These are phyloP conservation scores for Mortierella hygrophila DNA, from an alignment of 192 early-diverging fungal genomes.

Conservation along the genomic window DNA sequence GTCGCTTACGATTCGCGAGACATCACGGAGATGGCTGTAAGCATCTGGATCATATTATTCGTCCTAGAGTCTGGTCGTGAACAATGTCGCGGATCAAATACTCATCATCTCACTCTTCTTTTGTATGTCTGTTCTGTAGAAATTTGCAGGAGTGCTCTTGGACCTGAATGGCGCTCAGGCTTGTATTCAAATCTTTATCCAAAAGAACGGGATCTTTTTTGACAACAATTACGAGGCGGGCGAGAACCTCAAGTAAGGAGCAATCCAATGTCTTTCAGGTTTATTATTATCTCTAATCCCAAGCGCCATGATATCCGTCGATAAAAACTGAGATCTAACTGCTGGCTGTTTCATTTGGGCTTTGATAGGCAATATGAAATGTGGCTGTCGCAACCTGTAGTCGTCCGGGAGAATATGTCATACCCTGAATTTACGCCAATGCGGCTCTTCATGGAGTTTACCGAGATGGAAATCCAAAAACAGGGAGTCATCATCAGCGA, in stretches of 20 bases:
- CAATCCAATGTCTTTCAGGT: not conserved
- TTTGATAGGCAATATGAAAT: conserved; percentile 49
- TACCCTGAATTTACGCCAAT: conserved; percentile 60
- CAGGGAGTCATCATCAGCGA: conserved; percentile 74
- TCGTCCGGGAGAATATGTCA: conserved; percentile 38
- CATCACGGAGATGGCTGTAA: conserved; percentile 73
- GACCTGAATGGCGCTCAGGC: conserved; percentile 80
- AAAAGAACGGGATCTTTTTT: conserved; percentile 89
- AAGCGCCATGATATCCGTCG: not conserved
- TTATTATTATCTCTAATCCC: not conserved
- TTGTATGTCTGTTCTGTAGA: conserved; percentile 38
- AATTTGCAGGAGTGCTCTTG: conserved; percentile 73
- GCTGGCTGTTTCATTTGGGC: not conserved
- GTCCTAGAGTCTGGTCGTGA: not conserved
- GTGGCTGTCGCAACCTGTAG: conserved; percentile 42
- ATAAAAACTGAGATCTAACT: not conserved
- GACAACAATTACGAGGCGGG: conserved; percentile 74
- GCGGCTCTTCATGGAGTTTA: conserved; percentile 73
- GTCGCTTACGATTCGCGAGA: conserved; percentile 78
- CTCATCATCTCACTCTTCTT: not conserved
- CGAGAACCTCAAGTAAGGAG: conserved; percentile 66
- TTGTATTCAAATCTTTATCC: conserved; percentile 83
- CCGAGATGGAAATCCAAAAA: conserved; percentile 74
- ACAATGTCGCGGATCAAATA: not conserved
- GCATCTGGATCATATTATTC: not conserved